Percentiles rank a stretch among this genome's conserved stretches.
phyloP scores from a whole-genome alignment of 306 rosid genomes.

The Cajanus cajan region DNA sequence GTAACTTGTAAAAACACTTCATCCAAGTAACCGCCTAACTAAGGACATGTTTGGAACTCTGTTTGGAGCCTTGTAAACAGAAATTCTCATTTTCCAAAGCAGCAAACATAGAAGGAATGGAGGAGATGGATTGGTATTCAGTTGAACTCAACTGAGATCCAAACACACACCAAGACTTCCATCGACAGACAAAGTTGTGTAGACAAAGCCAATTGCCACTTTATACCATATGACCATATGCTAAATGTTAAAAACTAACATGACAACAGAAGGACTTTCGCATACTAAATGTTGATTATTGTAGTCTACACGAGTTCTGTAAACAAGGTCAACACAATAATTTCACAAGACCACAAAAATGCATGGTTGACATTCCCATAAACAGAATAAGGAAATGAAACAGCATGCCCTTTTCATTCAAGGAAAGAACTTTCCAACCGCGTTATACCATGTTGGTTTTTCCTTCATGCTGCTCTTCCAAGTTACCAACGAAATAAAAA shows the following conservation, averaged over 20 bases:
- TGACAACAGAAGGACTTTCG: background rate
- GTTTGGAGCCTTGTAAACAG: too few species aligned
- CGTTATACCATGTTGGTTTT: background rate
- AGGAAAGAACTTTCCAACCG: background rate
- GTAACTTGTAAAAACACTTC: background rate
- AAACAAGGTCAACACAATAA: background rate
- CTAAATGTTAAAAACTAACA: background rate
- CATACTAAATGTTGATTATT: background rate
- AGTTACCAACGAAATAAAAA: slow-evolving; percentile 24
- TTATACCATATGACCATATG: background rate
- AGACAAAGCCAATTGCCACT: background rate
- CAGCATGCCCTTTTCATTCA: background rate
- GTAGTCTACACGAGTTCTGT: background rate
- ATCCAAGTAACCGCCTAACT: background rate
- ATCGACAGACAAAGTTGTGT: background rate
- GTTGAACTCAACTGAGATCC: too few species aligned
- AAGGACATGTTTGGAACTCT: background rate
- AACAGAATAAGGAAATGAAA: slow-evolving; percentile 10
- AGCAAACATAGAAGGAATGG: too few species aligned
- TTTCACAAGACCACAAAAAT: background rate
- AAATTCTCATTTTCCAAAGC: too few species aligned
- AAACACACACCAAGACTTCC: too few species aligned
- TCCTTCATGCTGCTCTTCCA: slow-evolving; percentile 8
- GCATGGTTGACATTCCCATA: background rate
- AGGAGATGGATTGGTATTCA: too few species aligned